Percentiles rank a stretch among this genome's conserved stretches.
Conservation (phyloP, 169 alveolate genomes). For the Eimeria necatrix region DNA sequence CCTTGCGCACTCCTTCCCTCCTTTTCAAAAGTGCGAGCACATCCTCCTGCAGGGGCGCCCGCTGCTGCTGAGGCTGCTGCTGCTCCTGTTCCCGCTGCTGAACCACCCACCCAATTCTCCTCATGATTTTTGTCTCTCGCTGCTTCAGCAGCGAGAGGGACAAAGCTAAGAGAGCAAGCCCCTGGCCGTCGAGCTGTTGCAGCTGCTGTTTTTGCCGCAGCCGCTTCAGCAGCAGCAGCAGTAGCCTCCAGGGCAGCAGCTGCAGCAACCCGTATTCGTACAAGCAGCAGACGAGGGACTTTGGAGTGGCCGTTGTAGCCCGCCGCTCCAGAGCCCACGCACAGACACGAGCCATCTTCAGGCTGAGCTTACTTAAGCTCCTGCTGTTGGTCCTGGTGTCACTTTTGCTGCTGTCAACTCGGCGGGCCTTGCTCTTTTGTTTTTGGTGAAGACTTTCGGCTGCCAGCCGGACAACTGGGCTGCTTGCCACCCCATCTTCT, state of each 20-base stretch:
- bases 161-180: slow-evolving; percentile 43
- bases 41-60: neutral
- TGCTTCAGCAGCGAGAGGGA: slow-evolving; percentile 36
- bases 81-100: slow-evolving; percentile 46
- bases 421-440: neutral
- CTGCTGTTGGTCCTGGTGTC: slow-evolving; percentile 43
- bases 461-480: neutral
- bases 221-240: slow-evolving; percentile 44
- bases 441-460: neutral
- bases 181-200: slow-evolving; percentile 66
- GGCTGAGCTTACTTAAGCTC: slow-evolving; percentile 9
- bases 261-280: slow-evolving; percentile 53
- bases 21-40: neutral
- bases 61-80: slow-evolving; percentile 35
- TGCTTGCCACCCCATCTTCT: neutral
- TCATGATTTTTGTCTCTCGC: slow-evolving; percentile 13
- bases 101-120: slow-evolving; percentile 21
- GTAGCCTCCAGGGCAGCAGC: slow-evolving; percentile 62
- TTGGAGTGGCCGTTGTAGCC: slow-evolving; percentile 14
- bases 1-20: neutral
- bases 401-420: neutral
- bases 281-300: slow-evolving; percentile 55
- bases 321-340: slow-evolving; percentile 37
- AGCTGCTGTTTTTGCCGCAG: slow-evolving; percentile 62
- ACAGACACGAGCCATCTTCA: slow-evolving; percentile 27